Evolutionary conservation across 768 basidiomycete species (phyloP).

Genomic region (Boletus rubescentipes): DNA sequence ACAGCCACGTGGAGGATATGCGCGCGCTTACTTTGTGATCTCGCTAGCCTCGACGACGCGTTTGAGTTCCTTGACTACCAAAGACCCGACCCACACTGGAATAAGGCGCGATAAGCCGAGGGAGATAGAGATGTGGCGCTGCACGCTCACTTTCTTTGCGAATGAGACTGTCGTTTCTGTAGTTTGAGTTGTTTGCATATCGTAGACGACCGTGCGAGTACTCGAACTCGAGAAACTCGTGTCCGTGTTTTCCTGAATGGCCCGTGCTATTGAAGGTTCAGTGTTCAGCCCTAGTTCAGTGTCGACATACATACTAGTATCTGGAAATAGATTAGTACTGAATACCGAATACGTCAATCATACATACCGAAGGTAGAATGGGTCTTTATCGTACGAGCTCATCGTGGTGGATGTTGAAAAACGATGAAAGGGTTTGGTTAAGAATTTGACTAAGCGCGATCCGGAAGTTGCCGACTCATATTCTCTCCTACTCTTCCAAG

Average conservation of each 20-base stretch:
- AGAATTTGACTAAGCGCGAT: too few species aligned
- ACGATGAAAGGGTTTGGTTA: too few species aligned
- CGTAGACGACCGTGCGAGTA: constrained; percentile 95
- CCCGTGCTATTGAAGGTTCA: constrained; percentile 51
- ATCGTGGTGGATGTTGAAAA: constrained; percentile 23
- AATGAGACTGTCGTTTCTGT: constrained; percentile 95
- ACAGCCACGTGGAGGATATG: not conserved
- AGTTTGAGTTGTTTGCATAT: constrained; percentile 99
- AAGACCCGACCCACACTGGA: constrained; percentile 90
- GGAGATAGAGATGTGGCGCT: not conserved
- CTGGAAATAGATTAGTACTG: constrained; percentile 30
- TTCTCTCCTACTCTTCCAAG: too few species aligned
- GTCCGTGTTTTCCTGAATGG: constrained; percentile 97
- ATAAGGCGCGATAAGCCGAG: not conserved
- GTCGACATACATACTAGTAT: constrained; percentile 47
- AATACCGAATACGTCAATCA: not conserved
- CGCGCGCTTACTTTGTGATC: constrained; percentile 72
- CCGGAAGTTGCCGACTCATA: too few species aligned
- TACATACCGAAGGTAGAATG: constrained; percentile 75
- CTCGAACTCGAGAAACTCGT: constrained; percentile 98
- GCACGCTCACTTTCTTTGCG: constrained; percentile 90
- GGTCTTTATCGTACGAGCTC: constrained; percentile 56
- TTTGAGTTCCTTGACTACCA: constrained; percentile 93
- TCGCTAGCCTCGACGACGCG: constrained; percentile 91
- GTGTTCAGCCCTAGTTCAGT: not conserved